Evolutionary conservation across 2,329 filamentous ascomycete genomes (phyloP).

Genomic region (Sordariomycetes sp.): DNA sequence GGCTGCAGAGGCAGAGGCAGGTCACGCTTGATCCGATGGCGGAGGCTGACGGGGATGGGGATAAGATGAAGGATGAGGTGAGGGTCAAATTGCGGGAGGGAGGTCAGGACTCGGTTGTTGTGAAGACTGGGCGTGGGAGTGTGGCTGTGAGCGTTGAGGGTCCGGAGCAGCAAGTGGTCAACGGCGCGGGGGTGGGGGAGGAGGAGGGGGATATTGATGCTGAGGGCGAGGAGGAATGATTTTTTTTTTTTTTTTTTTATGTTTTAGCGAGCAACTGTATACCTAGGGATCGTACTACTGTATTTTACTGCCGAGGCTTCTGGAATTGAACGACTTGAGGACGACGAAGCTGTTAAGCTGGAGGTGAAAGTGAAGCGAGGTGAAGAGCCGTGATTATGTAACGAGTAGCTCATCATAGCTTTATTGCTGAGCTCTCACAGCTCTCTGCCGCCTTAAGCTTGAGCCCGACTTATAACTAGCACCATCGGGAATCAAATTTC

Average conservation of each 20-base stretch:
- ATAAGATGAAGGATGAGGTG: conserved; percentile 7
- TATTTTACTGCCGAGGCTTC: neutral
- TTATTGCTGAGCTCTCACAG: neutral
- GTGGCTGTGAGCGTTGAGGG: neutral
- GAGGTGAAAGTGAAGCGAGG: neutral
- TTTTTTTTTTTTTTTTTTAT: neutral
- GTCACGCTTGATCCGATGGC: conserved; percentile 1
- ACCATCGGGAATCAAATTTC: neutral
- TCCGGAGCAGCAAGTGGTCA: neutral
- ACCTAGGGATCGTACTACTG: neutral
- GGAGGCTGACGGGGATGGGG: neutral
- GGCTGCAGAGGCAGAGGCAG: conserved; percentile 15
- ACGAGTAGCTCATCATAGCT: neutral
- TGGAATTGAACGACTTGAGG: neutral
- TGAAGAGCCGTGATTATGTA: neutral
- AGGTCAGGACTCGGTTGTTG: neutral
- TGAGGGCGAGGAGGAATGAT: neutral
- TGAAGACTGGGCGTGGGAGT: neutral
- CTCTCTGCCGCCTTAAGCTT: neutral
- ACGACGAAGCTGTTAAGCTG: neutral
- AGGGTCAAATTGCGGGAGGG: conserved; percentile 7
- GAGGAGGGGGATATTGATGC: neutral
- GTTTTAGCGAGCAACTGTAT: neutral
- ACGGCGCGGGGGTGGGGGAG: neutral
- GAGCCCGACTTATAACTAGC: neutral